These are phyloP conservation scores for Symbiodinium pilosum DNA, from an alignment of 73 alveolate genomes.

Conservation along the genomic window DNA sequence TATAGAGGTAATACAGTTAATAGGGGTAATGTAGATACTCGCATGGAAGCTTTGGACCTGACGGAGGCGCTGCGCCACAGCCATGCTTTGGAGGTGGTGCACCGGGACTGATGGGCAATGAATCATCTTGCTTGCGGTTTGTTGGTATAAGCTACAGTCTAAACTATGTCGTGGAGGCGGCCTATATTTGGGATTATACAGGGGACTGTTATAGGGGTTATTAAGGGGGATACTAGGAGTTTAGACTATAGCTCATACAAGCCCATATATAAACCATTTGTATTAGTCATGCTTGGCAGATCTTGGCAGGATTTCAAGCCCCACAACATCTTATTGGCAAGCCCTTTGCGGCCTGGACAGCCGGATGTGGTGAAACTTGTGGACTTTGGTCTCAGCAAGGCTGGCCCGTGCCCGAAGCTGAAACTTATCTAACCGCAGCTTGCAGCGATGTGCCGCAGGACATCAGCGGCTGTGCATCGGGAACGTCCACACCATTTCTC, in stretches of 20 bases:
- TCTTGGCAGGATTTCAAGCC: constrained; percentile 72
- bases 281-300: background rate
- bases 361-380: constrained; percentile 87
- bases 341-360: constrained; percentile 81
- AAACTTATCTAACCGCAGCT: no score
- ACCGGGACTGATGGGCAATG: constrained; percentile 54
- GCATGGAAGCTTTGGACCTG: no score
- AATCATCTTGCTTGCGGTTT: background rate
- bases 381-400: constrained; percentile 93
- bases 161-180: no score
- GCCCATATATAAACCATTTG: no score
- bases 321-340: constrained; percentile 87
- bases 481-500: constrained; percentile 72
- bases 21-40: no score
- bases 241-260: no score
- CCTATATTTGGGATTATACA: no score
- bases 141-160: no score
- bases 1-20: no score
- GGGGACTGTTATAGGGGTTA: no score
- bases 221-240: no score
- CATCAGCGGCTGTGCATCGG: constrained; percentile 86
- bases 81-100: constrained; percentile 90
- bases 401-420: background rate
- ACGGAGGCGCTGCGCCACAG: constrained; percentile 88
- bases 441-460: background rate